Evolutionary conservation across 805 yeast species (phyloP).

Genomic region (Starmerella kuoi): DNA sequence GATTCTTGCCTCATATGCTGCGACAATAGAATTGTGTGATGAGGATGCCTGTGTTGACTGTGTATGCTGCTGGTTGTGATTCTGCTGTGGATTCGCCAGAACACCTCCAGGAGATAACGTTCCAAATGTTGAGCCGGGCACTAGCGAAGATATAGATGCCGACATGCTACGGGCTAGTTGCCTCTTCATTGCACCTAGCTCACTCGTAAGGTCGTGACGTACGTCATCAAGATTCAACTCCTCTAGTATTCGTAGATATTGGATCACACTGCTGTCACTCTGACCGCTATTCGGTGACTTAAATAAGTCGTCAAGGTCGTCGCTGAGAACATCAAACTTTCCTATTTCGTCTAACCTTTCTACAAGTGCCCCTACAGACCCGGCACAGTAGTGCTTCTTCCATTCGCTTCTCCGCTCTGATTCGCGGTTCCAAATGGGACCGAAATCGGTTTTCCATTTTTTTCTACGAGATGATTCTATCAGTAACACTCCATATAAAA

Average conservation of each 20-base stretch:
- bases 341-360: conserved; percentile 2
- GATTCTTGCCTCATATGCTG: conserved; percentile 54
- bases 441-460: conserved; percentile 10
- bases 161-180: conserved; percentile 17
- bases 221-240: conserved; percentile 22
- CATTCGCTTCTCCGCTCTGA: conserved; percentile 40
- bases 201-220: conserved; percentile 23
- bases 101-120: background rate
- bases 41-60: background rate
- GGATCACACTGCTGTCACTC: conserved; percentile 10
- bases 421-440: conserved; percentile 42
- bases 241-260: conserved; percentile 21
- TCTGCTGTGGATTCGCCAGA: background rate
- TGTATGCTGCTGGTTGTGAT: background rate
- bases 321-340: background rate
- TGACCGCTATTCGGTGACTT: background rate
- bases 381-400: conserved; percentile 41
- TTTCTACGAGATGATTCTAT: conserved; percentile 28
- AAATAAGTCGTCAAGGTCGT: background rate
- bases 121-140: conserved; percentile 1
- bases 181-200: conserved; percentile 25
- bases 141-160: conserved; percentile 13
- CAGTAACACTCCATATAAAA: conserved; percentile 30
- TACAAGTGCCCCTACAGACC: conserved; percentile 16
- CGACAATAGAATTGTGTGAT: background rate